phyloP scores from a whole-genome alignment of 257 asterid genomes.

The Plantago major region DNA sequence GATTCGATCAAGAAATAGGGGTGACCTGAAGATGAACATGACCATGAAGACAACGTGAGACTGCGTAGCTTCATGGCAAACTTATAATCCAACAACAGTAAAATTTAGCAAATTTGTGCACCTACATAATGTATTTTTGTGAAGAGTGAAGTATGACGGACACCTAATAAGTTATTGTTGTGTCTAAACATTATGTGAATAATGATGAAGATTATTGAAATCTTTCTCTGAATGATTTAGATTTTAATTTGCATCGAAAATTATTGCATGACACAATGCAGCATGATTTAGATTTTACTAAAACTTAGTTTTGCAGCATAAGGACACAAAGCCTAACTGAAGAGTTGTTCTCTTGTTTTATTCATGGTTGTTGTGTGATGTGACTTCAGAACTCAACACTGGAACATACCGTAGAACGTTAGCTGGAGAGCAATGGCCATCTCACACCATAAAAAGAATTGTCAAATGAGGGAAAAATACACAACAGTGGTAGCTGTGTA shows the following conservation, averaged over 20 bases:
- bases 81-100: background rate
- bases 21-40: constrained; percentile 21
- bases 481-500: background rate
- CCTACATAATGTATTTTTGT: background rate
- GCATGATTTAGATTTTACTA: background rate
- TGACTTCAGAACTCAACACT: constrained; percentile 25
- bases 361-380: constrained; percentile 29
- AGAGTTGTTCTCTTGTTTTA: background rate
- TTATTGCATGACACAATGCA: too few relatives aligned
- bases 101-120: background rate
- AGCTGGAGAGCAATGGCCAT: constrained; percentile 20
- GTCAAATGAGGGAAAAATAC: background rate
- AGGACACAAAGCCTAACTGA: constrained; percentile 9
- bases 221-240: background rate
- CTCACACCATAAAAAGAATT: constrained; percentile 10
- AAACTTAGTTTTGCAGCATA: constrained; percentile 23
- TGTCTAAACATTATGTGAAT: background rate
- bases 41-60: constrained; percentile 7
- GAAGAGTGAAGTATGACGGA: background rate
- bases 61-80: background rate
- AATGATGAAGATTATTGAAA: background rate
- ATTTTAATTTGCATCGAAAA: too few relatives aligned
- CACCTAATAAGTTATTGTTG: background rate
- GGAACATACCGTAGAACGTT: background rate
- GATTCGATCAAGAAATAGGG: constrained; percentile 14